Evolutionary conservation across 495 filamentous ascomycete species (phyloP), one percentile per base, ranked within the genome.

Genomic region (Penicillium malachiteum): DNA sequence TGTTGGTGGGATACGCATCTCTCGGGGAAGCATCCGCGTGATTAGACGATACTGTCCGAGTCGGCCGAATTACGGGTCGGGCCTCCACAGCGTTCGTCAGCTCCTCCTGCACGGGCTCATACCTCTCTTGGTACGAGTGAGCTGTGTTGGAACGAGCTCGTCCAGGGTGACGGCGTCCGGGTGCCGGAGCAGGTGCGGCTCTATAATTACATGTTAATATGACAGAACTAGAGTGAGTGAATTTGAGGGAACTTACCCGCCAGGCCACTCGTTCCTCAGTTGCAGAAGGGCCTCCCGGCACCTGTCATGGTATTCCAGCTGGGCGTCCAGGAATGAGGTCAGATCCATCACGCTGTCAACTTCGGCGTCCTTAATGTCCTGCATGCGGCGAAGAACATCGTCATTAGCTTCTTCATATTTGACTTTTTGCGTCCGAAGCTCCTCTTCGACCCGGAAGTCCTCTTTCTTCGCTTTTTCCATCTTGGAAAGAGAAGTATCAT

Each of bases 371-470:
- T 94, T 90, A 70, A 98, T 96, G 59, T 98, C 94, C 70, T 94
- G 83, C 95, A 98, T 98, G 51, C 94, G 83, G 57, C 93, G 85
- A 58, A 84, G 79, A 54, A 98, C 93, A 62, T 98, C 94, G 58
- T 97, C 94, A 57, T 84, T 96, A 6, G 91, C 88, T 70, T 97
- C 95, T 63, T 96, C 94, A 64, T 96, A 98, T 70, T 97, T 98
- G 55, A 90, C 88, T 65, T 96, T 96, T 66, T 96, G 88, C 12
- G 84, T 81, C 55, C 95, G 86, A 48, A 96, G 81, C 69, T 98
- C 93, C 69, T 98, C 95, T 72, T 98, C 92, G 47, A 94, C 81
- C 44, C 89, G 81, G 75, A 92, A 96, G 67, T 98, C 92, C 56
- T 97, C 93, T 58, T 84, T 88, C 78, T 96, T 97, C 9, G 84